Evolutionary conservation across 352 stramenopile species (phyloP), one percentile per base, ranked within the genome.

Genomic region (Aphanomyces astaci): DNA sequence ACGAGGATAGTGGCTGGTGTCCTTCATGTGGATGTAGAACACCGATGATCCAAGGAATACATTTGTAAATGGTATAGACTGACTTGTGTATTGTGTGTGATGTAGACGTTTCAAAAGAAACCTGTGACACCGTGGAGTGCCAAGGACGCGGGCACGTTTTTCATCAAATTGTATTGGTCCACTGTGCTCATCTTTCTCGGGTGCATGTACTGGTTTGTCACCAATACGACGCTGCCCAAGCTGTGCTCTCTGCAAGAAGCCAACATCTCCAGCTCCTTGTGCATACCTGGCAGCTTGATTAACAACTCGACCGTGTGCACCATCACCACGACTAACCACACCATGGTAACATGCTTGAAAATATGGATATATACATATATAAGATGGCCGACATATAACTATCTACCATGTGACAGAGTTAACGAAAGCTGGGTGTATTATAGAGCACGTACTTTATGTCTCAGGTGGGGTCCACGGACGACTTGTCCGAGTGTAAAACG

Each of bases 111-210:
- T 13, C 81, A 91, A 62, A 87, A 82, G 63, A 94, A 94, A 39
- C 81, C 86, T 15, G 75, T 72, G 10, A 88, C 63, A 30, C 84
- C 81, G 2, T 92, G 83, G 84, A 86, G 74, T 30, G 85, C 85
- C 5, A 90, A 87, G 49, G 83, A 89, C 54, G 84, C 83, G 0
- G 86, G 82, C 22, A 86, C 73, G 68, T 94, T 92, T 52, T 94
- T 94, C 73, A 87, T 94, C 73, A 94, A 94, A 73, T 89, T 92
- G 54, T 94, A 89, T 75, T 88, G 88, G 60, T 84, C 79, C 53
- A 89, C 84, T 0, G 75, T 90, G 19, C 40, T 76, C 30, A 80
- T 93, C 57, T 89, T 84, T 46, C 65, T 91, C 32, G 36, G 25
- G 0, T 86, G 86, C 67, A 78, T 79, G 4, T 82, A 88, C 28